phyloP scores from a whole-genome alignment of 768 basidiomycete species.

The Terana coerulea region DNA sequence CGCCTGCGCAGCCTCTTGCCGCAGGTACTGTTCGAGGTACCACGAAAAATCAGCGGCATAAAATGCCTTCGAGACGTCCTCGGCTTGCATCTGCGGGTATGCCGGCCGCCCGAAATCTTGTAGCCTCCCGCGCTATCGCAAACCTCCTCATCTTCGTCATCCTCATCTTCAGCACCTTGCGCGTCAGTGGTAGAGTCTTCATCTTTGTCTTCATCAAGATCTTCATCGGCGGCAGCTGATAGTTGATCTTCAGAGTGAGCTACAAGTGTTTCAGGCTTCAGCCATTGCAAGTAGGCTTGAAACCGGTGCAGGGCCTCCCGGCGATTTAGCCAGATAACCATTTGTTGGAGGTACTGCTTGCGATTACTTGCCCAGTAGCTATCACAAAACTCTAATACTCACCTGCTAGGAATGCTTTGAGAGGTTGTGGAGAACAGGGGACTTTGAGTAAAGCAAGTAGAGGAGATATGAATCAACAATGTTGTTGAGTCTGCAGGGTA shows the following conservation, averaged over 20 bases:
- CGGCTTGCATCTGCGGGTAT: not conserved
- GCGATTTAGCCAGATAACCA: slow-evolving; percentile 35
- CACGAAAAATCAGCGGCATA: not conserved
- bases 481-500: too few species aligned
- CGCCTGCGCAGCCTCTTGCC: not conserved
- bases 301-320: slow-evolving; percentile 31
- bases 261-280: too few species aligned
- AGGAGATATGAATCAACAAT: too few species aligned
- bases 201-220: too few species aligned
- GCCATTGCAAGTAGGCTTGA: slow-evolving; percentile 27
- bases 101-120: not conserved
- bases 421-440: too few species aligned
- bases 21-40: slow-evolving; percentile 1
- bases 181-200: too few species aligned
- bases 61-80: not conserved
- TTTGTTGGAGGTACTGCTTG: slow-evolving; percentile 30
- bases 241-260: too few species aligned
- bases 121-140: not conserved
- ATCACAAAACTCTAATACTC: too few species aligned
- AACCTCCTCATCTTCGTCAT: not conserved
- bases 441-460: too few species aligned
- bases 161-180: too few species aligned
- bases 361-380: slow-evolving; percentile 25
- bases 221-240: too few species aligned
- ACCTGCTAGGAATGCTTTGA: too few species aligned